Base-by-base conservation (phyloP, 1,139 yeast species). In the Protomyces macrosporus region DNA sequence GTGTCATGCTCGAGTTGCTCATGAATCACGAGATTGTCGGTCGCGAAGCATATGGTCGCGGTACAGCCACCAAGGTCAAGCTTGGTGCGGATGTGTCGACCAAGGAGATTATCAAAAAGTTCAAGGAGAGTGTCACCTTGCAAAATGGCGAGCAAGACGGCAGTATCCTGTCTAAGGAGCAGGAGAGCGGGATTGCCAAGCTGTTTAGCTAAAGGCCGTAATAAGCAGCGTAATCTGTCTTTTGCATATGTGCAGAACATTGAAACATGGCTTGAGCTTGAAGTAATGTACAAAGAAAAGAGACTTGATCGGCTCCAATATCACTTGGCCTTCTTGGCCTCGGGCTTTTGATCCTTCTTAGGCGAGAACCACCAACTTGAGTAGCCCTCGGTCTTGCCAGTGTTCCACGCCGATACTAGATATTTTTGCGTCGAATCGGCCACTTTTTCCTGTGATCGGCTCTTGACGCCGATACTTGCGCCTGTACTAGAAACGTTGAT, bases 121-220 rank as follows among this genome's bases (percentile, higher is more conserved):
- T 60, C 23, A 53, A 53, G 54, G 58, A 53, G 34, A 54, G 58
- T 36, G 63, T 53, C 40, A 60, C 51, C 6, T 23, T 53, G 39
- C 58, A 60, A 37, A 51, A 53, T 10, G 57, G 55, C 32, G 58
- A 60, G n/a, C 45, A 34, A 42, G 42, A 39, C 23, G 37, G 52
- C n/a, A 51, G 52, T 16, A 33, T 58, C 14, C 53, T 58, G 16
- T 55, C 45, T 35, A 58, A 58, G 45, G 62, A 58, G 3, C 56
- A 58, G n/a, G 62, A 58, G n/a, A 52, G 56, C 16, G 62, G 62
- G n/a, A 58, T 58, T n/a, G 55, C 54, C 40, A 58, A 52, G 35
- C 45, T 58, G 14, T 58, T 58, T 23, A 56, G 33, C 14, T 57
- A 23, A 23, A 39, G 32, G 50, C 30, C 12, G 9, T 10, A 42